Base-by-base conservation (phyloP, 495 filamentous ascomycete genomes). In the Penicillium psychrofluorescens region DNA sequence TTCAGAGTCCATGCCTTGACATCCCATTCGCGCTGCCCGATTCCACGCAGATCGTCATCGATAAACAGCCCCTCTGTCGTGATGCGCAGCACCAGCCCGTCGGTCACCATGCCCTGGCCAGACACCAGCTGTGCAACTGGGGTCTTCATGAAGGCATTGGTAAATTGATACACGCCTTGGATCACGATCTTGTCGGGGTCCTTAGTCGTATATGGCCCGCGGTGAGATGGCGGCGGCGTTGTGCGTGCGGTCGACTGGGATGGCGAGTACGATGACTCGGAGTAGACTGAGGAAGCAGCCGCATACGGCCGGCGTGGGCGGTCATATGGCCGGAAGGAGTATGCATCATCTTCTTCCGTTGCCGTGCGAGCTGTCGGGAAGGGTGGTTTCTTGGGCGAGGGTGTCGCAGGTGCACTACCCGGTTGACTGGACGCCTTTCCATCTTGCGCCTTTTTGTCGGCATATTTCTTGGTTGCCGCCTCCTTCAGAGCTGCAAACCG, bases 1-100 rank as follows among this genome's bases (percentile, higher is more conserved):
- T 90, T 95, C 66, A 98, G 77, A 10, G 88, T 95, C 92, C 92
- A 96, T 12, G 91, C 90, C 59, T 96, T 96, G 62, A 96, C 78
- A 59, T 98, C 92, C 94, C 94, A 98, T 67, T 97, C 94, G 38
- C 92, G 78, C 60, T 95, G 88, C 13, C 84, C 80, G 2, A 95
- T 84, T 34, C 81, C 81, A 12, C 89, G 80, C 32, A 95, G 71
- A 53, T 95, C 92, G 59, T 97, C 94, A 58, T 98, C 92, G 51
- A 98, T 88, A 62, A 97, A 97, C 30, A 96, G 77, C 4, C 92
- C 92, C 61, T 95, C 92, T 2, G 83, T 90, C 2, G 81, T 87
- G 54, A 95, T 88, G 9, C 81, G 77, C 35, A 96, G 77, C 35
- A 95, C 79, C 28, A 96, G 71, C 0, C 90, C 90, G 60, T 95